These are phyloP conservation scores for Royoungia palumana DNA, from an alignment of 768 basidiomycete genomes.

Conservation along the genomic window DNA sequence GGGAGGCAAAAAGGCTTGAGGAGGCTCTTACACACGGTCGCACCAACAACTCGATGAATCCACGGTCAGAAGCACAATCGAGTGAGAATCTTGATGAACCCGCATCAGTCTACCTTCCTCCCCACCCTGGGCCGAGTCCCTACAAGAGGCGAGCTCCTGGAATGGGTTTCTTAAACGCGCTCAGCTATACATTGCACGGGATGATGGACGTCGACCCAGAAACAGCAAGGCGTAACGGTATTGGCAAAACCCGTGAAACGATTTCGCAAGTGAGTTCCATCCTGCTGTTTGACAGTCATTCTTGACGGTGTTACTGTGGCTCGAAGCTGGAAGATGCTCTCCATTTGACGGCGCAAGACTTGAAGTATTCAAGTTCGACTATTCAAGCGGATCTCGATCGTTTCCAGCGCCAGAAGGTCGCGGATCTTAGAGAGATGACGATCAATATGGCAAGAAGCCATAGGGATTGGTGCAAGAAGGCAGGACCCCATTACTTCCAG, in stretches of 20 bases:
- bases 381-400: constrained; percentile 97
- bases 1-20: constrained; percentile 84
- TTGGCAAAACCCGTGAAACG: constrained; percentile 89
- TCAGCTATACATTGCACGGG: constrained; percentile 92
- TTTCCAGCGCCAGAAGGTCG: constrained; percentile 98
- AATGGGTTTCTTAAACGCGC: constrained; percentile 84
- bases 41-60: constrained; percentile 25
- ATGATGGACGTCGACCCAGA: constrained; percentile 99
- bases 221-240: constrained; percentile 86
- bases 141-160: constrained; percentile 62
- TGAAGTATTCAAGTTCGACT: constrained; percentile 94
- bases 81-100: constrained; percentile 39
- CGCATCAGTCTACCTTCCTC: constrained; percentile 57
- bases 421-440: constrained; percentile 91
- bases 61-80: constrained; percentile 31
- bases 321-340: constrained; percentile 90
- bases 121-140: constrained; percentile 78
- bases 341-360: constrained; percentile 86
- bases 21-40: constrained; percentile 73
- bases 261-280: constrained; percentile 77
- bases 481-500: constrained; percentile 27
- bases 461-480: constrained; percentile 97
- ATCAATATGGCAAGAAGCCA: constrained; percentile 88
- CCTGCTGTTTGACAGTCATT: constrained; percentile 4
- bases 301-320: constrained; percentile 16